These are phyloP conservation scores for Pseudocercospora vitis DNA, from an alignment of 2,329 filamentous ascomycete species.

Conservation along the genomic window DNA sequence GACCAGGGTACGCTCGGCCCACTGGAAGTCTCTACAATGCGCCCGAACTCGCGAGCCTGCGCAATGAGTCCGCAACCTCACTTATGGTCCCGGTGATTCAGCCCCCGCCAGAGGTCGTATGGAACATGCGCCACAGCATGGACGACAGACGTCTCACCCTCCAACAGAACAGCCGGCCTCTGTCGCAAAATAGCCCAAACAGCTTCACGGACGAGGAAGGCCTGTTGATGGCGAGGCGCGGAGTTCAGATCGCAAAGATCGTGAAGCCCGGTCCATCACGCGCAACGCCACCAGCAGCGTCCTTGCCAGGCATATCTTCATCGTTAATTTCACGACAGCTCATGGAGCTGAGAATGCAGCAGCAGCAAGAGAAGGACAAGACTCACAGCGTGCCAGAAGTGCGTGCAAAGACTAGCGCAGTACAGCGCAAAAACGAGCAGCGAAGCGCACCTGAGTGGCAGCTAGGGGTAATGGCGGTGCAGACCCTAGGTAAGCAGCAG, in stretches of 20 bases:
- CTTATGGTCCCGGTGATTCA: slow-evolving; percentile 10
- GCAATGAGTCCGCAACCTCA: slow-evolving; percentile 13
- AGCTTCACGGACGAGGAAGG: slow-evolving; percentile 18
- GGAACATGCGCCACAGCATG: too few species aligned
- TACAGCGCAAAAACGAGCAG: neutral
- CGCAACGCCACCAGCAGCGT: neutral
- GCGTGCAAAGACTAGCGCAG: neutral
- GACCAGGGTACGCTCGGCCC: slow-evolving; percentile 15
- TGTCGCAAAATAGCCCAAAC: neutral
- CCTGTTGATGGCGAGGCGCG: slow-evolving; percentile 9
- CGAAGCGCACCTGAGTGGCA: slow-evolving; percentile 1
- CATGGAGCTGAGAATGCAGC: neutral
- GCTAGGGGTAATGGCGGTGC: too few species aligned
- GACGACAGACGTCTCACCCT: too few species aligned
- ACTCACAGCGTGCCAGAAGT: neutral
- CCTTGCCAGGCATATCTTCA: slow-evolving; percentile 19
- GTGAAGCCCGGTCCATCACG: neutral
- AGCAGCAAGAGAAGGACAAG: neutral
- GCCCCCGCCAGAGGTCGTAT: neutral
- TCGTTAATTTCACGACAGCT: neutral
- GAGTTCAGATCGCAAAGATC: too few species aligned
- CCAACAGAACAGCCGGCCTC: neutral
- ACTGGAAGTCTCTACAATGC: slow-evolving; percentile 13
- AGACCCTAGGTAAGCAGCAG: too few species aligned
- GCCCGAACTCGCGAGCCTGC: slow-evolving; percentile 12